These are phyloP conservation scores for Kwoniella botswanensis DNA, from an alignment of 768 basidiomycete species.

Conservation along the genomic window DNA sequence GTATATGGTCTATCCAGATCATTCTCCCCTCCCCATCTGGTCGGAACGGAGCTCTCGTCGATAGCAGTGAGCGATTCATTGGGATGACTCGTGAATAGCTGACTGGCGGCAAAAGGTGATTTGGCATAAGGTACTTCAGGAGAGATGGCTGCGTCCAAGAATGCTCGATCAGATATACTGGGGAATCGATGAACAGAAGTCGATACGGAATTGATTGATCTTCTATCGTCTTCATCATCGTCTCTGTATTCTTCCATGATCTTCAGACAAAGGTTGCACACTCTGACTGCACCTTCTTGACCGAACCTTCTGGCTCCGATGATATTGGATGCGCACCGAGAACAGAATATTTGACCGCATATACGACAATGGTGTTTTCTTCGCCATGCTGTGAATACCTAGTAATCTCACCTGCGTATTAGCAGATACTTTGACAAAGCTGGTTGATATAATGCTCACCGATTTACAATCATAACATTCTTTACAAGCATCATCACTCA, in stretches of 20 bases:
- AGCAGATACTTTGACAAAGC: neutral
- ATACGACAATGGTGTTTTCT: slow-evolving; percentile 97
- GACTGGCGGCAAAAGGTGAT: slow-evolving; percentile 85
- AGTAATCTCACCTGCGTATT: neutral
- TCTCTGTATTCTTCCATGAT: slow-evolving; percentile 87
- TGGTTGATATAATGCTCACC: slow-evolving; percentile 54
- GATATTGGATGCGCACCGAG: slow-evolving; percentile 93
- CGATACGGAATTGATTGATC: slow-evolving; percentile 75
- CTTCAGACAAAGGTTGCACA: slow-evolving; percentile 94
- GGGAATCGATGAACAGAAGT: slow-evolving; percentile 68
- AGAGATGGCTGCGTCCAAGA: slow-evolving; percentile 68
- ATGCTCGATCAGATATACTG: slow-evolving; percentile 41
- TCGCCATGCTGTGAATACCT: slow-evolving; percentile 83
- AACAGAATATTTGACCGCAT: slow-evolving; percentile 99
- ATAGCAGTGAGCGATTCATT: slow-evolving; percentile 47
- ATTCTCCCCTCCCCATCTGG: slow-evolving; percentile 23
- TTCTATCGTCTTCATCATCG: slow-evolving; percentile 88
- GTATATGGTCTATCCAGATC: slow-evolving; percentile 34
- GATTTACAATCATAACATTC: slow-evolving; percentile 97
- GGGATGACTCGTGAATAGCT: slow-evolving; percentile 68
- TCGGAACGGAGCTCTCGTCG: slow-evolving; percentile 37
- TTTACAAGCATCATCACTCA: slow-evolving; percentile 94
- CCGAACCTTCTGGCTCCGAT: slow-evolving; percentile 93
- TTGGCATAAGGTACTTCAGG: slow-evolving; percentile 67
- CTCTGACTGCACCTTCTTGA: slow-evolving; percentile 90